Evolutionary conservation across 2,329 filamentous ascomycete species (phyloP).

Genomic region (Aspergillus phoenicis): DNA sequence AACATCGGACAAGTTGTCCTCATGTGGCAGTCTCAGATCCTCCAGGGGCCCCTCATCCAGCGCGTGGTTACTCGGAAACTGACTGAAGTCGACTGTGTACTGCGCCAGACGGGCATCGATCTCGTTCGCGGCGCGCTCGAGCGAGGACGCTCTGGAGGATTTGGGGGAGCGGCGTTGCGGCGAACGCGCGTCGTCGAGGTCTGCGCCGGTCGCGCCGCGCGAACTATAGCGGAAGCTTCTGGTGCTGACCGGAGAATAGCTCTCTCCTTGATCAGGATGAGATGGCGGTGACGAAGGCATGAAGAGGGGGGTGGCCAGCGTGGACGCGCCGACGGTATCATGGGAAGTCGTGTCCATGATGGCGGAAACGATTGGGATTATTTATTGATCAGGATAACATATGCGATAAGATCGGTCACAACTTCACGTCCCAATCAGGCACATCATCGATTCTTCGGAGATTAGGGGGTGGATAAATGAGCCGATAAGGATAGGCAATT

Average conservation of each 20-base stretch:
- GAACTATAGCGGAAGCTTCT: conserved; percentile 24
- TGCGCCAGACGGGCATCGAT: conserved; percentile 44
- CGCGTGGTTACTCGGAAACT: conserved; percentile 35
- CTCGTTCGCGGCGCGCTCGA: conserved; percentile 33
- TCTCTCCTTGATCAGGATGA: conserved; percentile 20
- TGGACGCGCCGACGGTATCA: conserved; percentile 46
- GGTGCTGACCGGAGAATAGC: conserved; percentile 25
- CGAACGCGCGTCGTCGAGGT: conserved; percentile 16
- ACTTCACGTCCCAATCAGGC: neutral
- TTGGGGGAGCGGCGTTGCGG: conserved; percentile 14
- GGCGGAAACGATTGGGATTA: conserved; percentile 5
- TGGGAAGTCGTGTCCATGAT: conserved; percentile 45
- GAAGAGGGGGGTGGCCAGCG: conserved; percentile 39
- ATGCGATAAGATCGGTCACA: conserved; percentile 2
- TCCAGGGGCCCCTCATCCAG: conserved; percentile 29
- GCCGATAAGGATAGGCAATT: neutral
- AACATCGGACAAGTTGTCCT: conserved; percentile 40
- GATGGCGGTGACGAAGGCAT: conserved; percentile 41
- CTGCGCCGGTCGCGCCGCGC: neutral
- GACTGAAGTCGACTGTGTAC: conserved; percentile 44
- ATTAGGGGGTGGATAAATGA: neutral
- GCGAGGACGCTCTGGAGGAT: conserved; percentile 25
- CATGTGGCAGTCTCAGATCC: conserved; percentile 27
- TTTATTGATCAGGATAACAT: neutral
- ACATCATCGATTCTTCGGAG: neutral